Evolutionary conservation across 2,329 filamentous ascomycete species (phyloP).

Genomic region (Lasiodiplodia theobromae): DNA sequence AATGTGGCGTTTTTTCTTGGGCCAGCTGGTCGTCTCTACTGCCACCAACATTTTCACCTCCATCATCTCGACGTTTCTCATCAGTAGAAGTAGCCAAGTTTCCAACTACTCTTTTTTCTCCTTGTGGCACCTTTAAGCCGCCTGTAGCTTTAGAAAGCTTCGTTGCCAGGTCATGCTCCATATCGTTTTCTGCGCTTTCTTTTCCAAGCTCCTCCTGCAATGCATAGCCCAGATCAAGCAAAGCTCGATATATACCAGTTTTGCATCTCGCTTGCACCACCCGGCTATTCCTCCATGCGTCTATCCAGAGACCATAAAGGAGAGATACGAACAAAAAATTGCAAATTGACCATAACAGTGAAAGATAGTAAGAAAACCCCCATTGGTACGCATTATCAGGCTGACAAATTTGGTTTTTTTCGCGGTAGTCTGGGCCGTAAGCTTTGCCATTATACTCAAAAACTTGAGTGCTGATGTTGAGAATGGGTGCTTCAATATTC

Average conservation of each 20-base stretch:
- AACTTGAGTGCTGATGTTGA: neutral
- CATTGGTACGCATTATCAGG: neutral
- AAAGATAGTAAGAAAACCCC: neutral
- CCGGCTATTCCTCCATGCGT: conserved; percentile 2
- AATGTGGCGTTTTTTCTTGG: neutral
- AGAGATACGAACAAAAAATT: neutral
- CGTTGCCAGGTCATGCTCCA: neutral
- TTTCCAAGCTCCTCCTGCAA: neutral
- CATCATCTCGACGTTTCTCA: neutral
- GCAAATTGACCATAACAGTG: neutral
- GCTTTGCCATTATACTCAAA: neutral
- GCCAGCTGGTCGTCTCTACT: neutral
- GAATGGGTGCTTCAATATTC: neutral
- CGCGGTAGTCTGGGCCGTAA: neutral
- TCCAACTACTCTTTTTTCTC: neutral
- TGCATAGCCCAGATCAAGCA: neutral
- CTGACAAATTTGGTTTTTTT: neutral
- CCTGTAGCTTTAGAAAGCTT: neutral
- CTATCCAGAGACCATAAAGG: neutral
- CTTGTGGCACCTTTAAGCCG: neutral
- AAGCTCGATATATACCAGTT: neutral
- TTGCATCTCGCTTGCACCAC: neutral
- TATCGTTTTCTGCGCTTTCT: neutral
- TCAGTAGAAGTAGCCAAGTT: neutral
- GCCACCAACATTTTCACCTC: neutral